Base-by-base conservation (phyloP, 2,329 filamentous ascomycete genomes). In the Ceratocystis cubensis region DNA sequence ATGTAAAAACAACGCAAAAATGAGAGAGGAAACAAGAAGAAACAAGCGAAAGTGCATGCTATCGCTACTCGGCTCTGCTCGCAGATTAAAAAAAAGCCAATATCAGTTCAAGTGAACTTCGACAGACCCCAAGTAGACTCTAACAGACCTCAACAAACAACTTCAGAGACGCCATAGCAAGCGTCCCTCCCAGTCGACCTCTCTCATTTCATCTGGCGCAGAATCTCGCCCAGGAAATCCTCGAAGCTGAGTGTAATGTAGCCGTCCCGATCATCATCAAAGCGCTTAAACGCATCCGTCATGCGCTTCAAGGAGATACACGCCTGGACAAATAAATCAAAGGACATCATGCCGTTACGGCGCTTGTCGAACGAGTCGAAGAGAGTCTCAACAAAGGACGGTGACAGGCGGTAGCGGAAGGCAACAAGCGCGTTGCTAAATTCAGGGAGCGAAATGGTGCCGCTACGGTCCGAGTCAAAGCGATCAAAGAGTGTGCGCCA, bases 281-380 rank as follows among this genome's bases (percentile, higher is more conserved):
- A 99, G 77, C 92, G 93, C 82, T 99, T 99, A 76, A 99, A 99
- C 33, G 96, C 91, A 76, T 99, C 94, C 68, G 94, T 99, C 93
- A 99, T 97, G 71, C 94, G 84, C 83, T 97, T 96, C 72, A 99
- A 80, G 72, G 86, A 91, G 74, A 99, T 97, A 76, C 94, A 97
- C 64, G 91, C 91, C 80, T 99, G 94, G 69, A 99, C 94, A 73
- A 99, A 99, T 64, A 99, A 77, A 78, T 99, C 94, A 73, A 99
- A 99, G 77, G 87, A 89, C 83, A 91, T 90, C 71, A 82, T 81
- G 46, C 87, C 86, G 73, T 84, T 81, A 70, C 78, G 78, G 69
- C 83, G 81, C 80, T 88, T 91, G 75, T 96, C 93, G 77, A 95
- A 97, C 0, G 90, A 94, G 71, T 84, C 82, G 78, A 96, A 99